A percentile compares a stretch with the other conserved stretches of the same genome.
Evolutionary conservation across 345 rosid genomes (phyloP).

Genomic region (Luvunga scandens): DNA sequence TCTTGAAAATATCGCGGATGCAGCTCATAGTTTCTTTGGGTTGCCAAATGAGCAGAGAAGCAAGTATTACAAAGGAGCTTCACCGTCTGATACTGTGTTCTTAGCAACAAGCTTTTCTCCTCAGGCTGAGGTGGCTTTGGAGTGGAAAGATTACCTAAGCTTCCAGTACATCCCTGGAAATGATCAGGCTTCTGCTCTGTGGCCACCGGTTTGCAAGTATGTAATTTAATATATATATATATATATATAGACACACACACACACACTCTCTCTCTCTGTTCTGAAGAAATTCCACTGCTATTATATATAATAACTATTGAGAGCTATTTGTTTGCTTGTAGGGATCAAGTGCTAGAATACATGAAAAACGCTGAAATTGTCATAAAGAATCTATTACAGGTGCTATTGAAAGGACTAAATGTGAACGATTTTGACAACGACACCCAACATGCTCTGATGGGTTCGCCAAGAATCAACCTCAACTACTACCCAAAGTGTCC

Average conservation of each 20-base stretch:
- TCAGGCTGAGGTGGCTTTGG: slow-evolving; percentile 12
- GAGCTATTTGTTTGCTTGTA: too few relatives aligned
- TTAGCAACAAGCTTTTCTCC: slow-evolving; percentile 25
- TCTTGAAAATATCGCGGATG: slow-evolving; percentile 11
- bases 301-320: too few relatives aligned
- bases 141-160: slow-evolving; percentile 28
- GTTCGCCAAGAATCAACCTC: slow-evolving; percentile 2
- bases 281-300: background rate
- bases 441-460: slow-evolving; percentile 13
- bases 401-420: slow-evolving; percentile 18
- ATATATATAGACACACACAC: too few relatives aligned
- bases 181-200: slow-evolving; percentile 4
- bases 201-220: slow-evolving; percentile 33
- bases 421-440: slow-evolving; percentile 17
- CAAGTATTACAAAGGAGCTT: slow-evolving; percentile 18
- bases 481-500: slow-evolving; percentile 29
- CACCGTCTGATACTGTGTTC: slow-evolving; percentile 6
- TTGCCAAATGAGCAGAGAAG: slow-evolving; percentile 19
- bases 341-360: background rate
- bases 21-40: slow-evolving; percentile 24
- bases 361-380: slow-evolving; percentile 22
- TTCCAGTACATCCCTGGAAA: slow-evolving; percentile 8
- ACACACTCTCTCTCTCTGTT: too few relatives aligned
- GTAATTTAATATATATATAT: too few relatives aligned
- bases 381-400: slow-evolving; percentile 16